Percentiles rank a stretch among this genome's conserved stretches.
phyloP scores from a whole-genome alignment of 2,329 filamentous ascomycete genomes.

The Monosporascus sp. region DNA sequence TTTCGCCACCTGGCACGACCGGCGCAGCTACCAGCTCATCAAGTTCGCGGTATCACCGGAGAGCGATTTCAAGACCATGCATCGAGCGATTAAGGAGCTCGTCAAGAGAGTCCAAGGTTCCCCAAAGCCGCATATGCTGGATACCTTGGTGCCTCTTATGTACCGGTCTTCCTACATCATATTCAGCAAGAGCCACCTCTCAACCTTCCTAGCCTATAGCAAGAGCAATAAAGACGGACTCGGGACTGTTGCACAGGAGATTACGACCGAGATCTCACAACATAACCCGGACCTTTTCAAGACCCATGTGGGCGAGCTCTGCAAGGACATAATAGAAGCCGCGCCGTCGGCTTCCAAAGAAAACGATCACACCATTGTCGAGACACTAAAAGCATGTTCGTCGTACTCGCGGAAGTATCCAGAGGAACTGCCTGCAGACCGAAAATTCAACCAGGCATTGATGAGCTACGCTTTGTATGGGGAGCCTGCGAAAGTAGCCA shows the following conservation, averaged over 20 bases:
- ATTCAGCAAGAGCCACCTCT: slow-evolving; percentile 91
- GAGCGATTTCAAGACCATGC: slow-evolving; percentile 87
- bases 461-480: slow-evolving; percentile 80
- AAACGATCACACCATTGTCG: slow-evolving; percentile 72
- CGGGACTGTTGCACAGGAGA: slow-evolving; percentile 74
- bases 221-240: slow-evolving; percentile 77
- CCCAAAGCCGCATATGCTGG: slow-evolving; percentile 60
- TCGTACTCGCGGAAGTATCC: slow-evolving; percentile 86
- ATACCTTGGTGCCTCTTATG: slow-evolving; percentile 75
- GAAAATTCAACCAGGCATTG: slow-evolving; percentile 75
- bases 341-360: slow-evolving; percentile 63
- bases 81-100: slow-evolving; percentile 85
- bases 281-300: slow-evolving; percentile 87
- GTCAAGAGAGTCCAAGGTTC: slow-evolving; percentile 72
- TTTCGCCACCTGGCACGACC: slow-evolving; percentile 87
- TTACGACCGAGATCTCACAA: slow-evolving; percentile 87
- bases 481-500: slow-evolving; percentile 74
- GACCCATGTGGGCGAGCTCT: slow-evolving; percentile 85
- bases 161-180: slow-evolving; percentile 80
- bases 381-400: slow-evolving; percentile 89
- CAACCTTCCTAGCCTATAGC: slow-evolving; percentile 82
- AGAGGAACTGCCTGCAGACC: slow-evolving; percentile 73
- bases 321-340: slow-evolving; percentile 76
- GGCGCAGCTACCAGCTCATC: slow-evolving; percentile 83
- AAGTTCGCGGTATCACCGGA: slow-evolving; percentile 79